Evolutionary conservation across 208 protist genomes (phyloP).

Genomic region (Phytomonas sp.): DNA sequence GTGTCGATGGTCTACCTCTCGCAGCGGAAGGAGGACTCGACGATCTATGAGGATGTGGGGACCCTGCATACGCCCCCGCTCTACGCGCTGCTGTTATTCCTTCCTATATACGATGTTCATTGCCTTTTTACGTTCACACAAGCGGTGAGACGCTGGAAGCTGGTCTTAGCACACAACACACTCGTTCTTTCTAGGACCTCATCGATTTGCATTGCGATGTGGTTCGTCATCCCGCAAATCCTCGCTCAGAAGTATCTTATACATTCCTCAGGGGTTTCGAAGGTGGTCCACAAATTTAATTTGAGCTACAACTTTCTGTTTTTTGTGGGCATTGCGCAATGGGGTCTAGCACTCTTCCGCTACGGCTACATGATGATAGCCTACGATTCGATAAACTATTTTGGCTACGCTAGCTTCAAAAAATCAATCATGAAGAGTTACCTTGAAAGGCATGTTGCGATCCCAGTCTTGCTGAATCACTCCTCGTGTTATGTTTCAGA

Average conservation of each 20-base stretch:
- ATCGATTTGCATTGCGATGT: slow-evolving; percentile 36
- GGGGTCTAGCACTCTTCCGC: slow-evolving; percentile 32
- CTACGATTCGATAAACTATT: slow-evolving; percentile 49
- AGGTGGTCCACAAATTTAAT: slow-evolving; percentile 4
- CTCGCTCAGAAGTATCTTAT: slow-evolving; percentile 53
- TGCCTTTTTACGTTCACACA: slow-evolving; percentile 37
- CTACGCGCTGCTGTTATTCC: slow-evolving; percentile 43
- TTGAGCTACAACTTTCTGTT: slow-evolving; percentile 26
- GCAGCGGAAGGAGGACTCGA: slow-evolving; percentile 34
- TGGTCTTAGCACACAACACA: slow-evolving; percentile 56
- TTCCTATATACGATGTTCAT: slow-evolving; percentile 67
- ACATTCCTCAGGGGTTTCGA: slow-evolving; percentile 11
- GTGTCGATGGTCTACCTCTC: slow-evolving; percentile 57
- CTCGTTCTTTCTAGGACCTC: slow-evolving; percentile 41
- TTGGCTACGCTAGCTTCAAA: slow-evolving; percentile 73
- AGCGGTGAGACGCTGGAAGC: slow-evolving; percentile 16
- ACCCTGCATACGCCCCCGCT: slow-evolving; percentile 40
- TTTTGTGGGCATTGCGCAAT: slow-evolving; percentile 26
- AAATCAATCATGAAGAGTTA: neutral
- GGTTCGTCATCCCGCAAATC: slow-evolving; percentile 56
- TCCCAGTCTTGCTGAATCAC: no score
- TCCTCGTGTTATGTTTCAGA: no score
- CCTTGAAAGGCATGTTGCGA: no score
- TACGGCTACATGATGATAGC: slow-evolving; percentile 32
- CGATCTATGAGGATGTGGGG: slow-evolving; percentile 25